Conservation (phyloP, 1,284 basidiomycete genomes). For the Marasmius sp. region DNA sequence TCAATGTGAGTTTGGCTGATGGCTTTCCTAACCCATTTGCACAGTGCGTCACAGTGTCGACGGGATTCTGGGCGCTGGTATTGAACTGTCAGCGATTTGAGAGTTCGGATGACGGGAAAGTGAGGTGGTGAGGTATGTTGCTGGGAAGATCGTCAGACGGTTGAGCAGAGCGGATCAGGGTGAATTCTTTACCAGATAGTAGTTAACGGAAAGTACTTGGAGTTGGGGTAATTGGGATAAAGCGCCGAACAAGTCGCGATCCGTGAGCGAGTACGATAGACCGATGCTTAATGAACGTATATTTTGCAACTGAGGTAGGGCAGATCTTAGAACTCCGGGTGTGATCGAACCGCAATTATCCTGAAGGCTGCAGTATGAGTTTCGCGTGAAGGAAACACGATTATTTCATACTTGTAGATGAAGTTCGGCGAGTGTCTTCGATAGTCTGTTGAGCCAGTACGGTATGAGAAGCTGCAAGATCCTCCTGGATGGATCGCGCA, state of each 20-base stretch:
- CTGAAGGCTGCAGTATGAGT: neutral
- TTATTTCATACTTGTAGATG: conserved; percentile 5
- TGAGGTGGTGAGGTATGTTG: conserved; percentile 40
- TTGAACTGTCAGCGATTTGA: conserved; percentile 41
- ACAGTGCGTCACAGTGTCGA: conserved; percentile 34
- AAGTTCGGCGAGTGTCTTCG: conserved; percentile 7
- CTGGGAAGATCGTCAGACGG: conserved; percentile 23
- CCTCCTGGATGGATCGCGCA: conserved; percentile 6
- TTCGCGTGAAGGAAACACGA: neutral
- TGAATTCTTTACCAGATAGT: conserved; percentile 2
- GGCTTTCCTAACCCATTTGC: conserved; percentile 44
- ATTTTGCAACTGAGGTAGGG: conserved; percentile 6
- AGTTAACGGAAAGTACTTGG: neutral
- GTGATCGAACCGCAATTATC: conserved; percentile 14
- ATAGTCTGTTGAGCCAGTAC: conserved; percentile 7
- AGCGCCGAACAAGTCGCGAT: conserved; percentile 9
- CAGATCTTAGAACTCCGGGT: conserved; percentile 10
- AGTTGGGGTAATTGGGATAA: conserved; percentile 7
- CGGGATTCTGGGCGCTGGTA: conserved; percentile 24
- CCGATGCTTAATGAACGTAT: conserved; percentile 8
- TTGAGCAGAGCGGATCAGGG: neutral
- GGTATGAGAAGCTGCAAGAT: conserved; percentile 4
- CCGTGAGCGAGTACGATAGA: conserved; percentile 14
- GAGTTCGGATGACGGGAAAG: conserved; percentile 27
- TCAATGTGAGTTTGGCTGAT: conserved; percentile 40